These are phyloP conservation scores for Fusarium sp. DNA, from an alignment of 2,329 filamentous ascomycete genomes.

Conservation along the genomic window DNA sequence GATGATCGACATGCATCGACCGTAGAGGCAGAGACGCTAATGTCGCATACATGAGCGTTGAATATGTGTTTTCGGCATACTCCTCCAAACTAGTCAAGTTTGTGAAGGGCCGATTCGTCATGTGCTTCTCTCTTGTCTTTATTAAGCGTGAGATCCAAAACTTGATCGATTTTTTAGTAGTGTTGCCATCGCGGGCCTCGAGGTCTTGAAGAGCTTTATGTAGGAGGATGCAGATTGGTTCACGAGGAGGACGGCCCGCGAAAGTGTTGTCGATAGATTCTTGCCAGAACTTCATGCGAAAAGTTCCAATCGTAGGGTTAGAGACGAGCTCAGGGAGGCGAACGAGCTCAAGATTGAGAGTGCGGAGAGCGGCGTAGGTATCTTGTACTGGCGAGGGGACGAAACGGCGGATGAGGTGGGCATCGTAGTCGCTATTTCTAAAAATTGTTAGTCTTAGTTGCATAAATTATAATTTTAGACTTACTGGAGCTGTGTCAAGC, in stretches of 20 bases:
- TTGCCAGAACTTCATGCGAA: constrained; percentile 96
- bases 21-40: constrained; percentile 84
- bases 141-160: constrained; percentile 85
- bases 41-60: constrained; percentile 90
- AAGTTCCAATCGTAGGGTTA: constrained; percentile 85
- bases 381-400: constrained; percentile 81
- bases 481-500: constrained; percentile 67
- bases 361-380: constrained; percentile 90
- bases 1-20: constrained; percentile 89
- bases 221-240: constrained; percentile 90
- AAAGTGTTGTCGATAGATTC: constrained; percentile 87
- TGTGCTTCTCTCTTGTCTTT: constrained; percentile 83
- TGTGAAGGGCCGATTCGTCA: constrained; percentile 86
- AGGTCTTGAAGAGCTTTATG: constrained; percentile 79
- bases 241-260: constrained; percentile 83
- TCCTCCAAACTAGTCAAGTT: constrained; percentile 82
- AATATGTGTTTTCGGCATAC: constrained; percentile 96
- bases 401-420: constrained; percentile 88
- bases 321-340: constrained; percentile 91
- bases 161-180: constrained; percentile 69
- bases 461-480: background rate
- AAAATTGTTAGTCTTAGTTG: constrained; percentile 21
- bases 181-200: constrained; percentile 60
- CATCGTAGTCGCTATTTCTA: constrained; percentile 90
- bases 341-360: constrained; percentile 93